Evolutionary conservation across 2,329 filamentous ascomycete genomes (phyloP).

Genomic region (Trichoderma harzianum): DNA sequence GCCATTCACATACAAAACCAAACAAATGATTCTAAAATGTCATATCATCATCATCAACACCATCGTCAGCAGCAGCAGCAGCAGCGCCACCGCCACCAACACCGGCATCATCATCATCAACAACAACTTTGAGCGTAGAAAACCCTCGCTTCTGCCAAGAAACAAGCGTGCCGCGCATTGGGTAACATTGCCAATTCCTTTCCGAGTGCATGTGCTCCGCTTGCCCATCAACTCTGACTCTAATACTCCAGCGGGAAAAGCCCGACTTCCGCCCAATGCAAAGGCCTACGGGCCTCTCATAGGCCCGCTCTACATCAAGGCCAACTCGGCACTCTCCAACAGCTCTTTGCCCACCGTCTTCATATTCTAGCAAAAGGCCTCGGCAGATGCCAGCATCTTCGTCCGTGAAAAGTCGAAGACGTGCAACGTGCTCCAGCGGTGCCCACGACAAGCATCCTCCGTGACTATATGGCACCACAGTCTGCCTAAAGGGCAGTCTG

Average conservation of each 20-base stretch:
- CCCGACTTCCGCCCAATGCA: neutral
- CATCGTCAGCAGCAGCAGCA: no score
- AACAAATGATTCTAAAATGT: neutral
- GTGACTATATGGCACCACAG: neutral
- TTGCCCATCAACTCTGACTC: neutral
- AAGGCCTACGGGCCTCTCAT: neutral
- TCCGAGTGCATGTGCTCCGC: neutral
- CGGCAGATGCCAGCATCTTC: neutral
- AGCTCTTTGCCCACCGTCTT: neutral
- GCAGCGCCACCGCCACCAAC: no score
- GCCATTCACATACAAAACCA: neutral
- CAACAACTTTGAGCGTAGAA: neutral
- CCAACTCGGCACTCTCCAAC: neutral
- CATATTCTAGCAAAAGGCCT: neutral
- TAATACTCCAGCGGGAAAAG: neutral
- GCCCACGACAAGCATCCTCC: neutral
- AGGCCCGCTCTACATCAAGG: neutral
- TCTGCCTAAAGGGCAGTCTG: neutral
- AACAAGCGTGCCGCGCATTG: neutral
- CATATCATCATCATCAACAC: neutral
- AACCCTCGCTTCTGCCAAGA: neutral
- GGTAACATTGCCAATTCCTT: neutral
- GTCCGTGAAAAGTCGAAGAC: neutral
- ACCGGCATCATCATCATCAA: neutral
- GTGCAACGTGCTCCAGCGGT: neutral